These are phyloP conservation scores for Austroboletus niveus DNA, from an alignment of 1,284 basidiomycete species.

Conservation along the genomic window DNA sequence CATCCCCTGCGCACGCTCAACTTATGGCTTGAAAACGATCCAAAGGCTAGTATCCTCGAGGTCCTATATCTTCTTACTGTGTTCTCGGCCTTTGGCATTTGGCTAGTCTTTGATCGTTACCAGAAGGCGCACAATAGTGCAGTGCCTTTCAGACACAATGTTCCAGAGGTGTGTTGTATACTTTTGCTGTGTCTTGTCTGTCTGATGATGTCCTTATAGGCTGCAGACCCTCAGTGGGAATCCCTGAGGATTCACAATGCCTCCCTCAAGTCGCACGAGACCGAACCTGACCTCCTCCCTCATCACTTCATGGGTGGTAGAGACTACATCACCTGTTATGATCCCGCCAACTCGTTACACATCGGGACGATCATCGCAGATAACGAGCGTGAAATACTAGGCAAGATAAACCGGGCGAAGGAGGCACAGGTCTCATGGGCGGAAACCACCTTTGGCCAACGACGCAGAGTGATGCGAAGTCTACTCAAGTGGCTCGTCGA, in stretches of 20 bases:
- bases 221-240: constrained; percentile 59
- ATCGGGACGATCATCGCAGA: constrained; percentile 71
- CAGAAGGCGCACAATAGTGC: constrained; percentile 70
- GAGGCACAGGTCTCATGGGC: constrained; percentile 73
- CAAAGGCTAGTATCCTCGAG: constrained; percentile 48
- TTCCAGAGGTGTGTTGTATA: constrained; percentile 53
- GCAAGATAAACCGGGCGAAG: constrained; percentile 68
- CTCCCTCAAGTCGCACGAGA: constrained; percentile 59
- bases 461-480: constrained; percentile 80
- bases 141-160: constrained; percentile 56
- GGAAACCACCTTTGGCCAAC: constrained; percentile 70
- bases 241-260: constrained; percentile 56
- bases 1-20: constrained; percentile 49
- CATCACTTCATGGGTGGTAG: constrained; percentile 49
- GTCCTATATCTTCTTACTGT: constrained; percentile 55
- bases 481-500: constrained; percentile 88
- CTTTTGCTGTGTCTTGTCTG: constrained; percentile 1
- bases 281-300: constrained; percentile 53
- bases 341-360: constrained; percentile 85
- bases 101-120: constrained; percentile 71
- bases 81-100: constrained; percentile 74
- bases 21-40: constrained; percentile 44
- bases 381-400: constrained; percentile 60
- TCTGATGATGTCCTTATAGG: constrained; percentile 27
- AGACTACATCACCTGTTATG: constrained; percentile 82